phyloP scores from a whole-genome alignment of 2,329 filamentous ascomycete species.

The Colletotrichum aenigma region DNA sequence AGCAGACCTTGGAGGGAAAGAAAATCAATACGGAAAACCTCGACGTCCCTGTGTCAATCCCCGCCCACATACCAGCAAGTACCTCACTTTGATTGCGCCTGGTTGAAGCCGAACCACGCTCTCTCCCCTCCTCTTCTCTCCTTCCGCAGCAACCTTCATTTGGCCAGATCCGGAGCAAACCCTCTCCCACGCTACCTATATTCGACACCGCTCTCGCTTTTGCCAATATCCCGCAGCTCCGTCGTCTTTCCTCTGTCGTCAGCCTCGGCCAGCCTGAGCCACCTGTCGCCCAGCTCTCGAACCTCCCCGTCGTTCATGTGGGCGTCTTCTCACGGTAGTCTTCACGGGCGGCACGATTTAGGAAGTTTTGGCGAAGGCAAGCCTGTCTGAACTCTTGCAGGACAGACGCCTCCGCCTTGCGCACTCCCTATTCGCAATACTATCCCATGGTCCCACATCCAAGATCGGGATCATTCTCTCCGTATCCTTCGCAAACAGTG shows the following conservation, averaged over 20 bases:
- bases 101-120: slow-evolving; percentile 14
- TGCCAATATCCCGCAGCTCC: background rate
- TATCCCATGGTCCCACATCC: slow-evolving; percentile 61
- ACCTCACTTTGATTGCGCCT: background rate
- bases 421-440: background rate
- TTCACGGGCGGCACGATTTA: background rate
- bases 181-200: background rate
- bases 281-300: background rate
- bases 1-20: background rate
- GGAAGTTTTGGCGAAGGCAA: slow-evolving; percentile 9
- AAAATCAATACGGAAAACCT: background rate
- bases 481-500: slow-evolving; percentile 62
- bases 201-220: background rate
- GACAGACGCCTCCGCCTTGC: slow-evolving; percentile 17
- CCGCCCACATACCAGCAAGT: background rate
- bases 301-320: background rate
- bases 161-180: background rate
- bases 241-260: background rate
- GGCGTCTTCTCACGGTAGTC: background rate
- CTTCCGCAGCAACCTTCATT: background rate
- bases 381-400: slow-evolving; percentile 6
- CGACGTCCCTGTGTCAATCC: background rate
- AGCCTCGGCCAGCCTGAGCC: background rate
- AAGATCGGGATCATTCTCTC: slow-evolving; percentile 69
- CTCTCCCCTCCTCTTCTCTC: background rate